Conservation (phyloP, 2,329 filamentous ascomycete genomes). For the Colletotrichum incanum region DNA sequence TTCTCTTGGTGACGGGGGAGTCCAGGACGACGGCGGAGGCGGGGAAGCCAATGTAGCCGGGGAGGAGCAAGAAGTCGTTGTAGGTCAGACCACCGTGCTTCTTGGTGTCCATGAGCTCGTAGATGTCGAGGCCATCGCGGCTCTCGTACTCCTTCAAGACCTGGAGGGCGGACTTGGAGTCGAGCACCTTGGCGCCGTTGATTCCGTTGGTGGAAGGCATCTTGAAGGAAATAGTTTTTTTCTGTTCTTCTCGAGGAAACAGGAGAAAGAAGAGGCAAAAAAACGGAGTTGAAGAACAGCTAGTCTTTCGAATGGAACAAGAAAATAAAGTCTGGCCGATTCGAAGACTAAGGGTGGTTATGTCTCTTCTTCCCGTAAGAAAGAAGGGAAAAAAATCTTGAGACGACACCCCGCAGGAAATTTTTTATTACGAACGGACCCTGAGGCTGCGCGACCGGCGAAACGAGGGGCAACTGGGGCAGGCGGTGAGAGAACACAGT, state of each 20-base stretch:
- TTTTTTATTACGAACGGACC: conserved; percentile 55
- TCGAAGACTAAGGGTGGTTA: conserved; percentile 50
- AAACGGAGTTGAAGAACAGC: conserved; percentile 53
- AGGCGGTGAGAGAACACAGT: conserved; percentile 39
- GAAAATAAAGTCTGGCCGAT: conserved; percentile 50
- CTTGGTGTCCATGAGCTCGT: conserved; percentile 91
- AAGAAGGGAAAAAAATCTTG: conserved; percentile 59
- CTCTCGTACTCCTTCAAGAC: conserved; percentile 85
- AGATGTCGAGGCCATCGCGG: conserved; percentile 88
- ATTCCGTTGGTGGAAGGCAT: conserved; percentile 77
- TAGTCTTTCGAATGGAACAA: conserved; percentile 49
- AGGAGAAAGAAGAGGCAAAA: conserved; percentile 49
- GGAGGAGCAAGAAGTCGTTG: conserved; percentile 97
- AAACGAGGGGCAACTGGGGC: conserved; percentile 38
- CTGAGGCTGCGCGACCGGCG: conserved; percentile 34
- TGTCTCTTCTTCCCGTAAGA: conserved; percentile 69
- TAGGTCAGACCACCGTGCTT: conserved; percentile 95
- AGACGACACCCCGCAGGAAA: conserved; percentile 51
- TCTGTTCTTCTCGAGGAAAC: conserved; percentile 44
- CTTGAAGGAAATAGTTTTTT: conserved; percentile 55
- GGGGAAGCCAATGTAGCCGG: conserved; percentile 98
- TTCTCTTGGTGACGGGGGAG: conserved; percentile 93
- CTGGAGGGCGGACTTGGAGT: conserved; percentile 83
- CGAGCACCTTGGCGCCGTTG: conserved; percentile 74
- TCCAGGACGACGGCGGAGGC: conserved; percentile 91